A percentile compares a stretch with the other conserved stretches of the same genome.
phyloP scores from a whole-genome alignment of 306 rosid genomes.

The Fagus sylvatica region DNA sequence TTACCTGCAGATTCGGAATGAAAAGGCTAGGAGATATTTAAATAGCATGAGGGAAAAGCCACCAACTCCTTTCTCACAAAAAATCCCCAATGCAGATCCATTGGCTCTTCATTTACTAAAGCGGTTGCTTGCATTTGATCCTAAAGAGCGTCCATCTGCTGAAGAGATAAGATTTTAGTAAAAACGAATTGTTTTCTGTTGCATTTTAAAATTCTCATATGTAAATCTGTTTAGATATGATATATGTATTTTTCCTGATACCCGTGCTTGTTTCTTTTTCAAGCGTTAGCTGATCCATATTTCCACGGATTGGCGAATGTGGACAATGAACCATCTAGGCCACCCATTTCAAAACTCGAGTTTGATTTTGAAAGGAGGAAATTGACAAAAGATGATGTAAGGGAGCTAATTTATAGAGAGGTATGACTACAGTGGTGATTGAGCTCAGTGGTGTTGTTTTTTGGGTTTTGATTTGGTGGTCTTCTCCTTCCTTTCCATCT shows the following conservation, averaged over 20 bases:
- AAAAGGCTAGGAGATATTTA: slow-evolving; percentile 62
- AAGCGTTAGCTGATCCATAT: slow-evolving; percentile 70
- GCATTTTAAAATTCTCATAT: background rate
- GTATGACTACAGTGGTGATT: slow-evolving; percentile 25
- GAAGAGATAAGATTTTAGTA: slow-evolving; percentile 47
- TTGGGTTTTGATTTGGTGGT: slow-evolving; percentile 10
- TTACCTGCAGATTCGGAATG: slow-evolving; percentile 60
- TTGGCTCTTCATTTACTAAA: slow-evolving; percentile 58
- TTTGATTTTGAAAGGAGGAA: slow-evolving; percentile 65
- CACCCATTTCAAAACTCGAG: slow-evolving; percentile 61
- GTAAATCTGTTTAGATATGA: background rate
- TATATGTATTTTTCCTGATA: slow-evolving; percentile 12
- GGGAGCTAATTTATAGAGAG: slow-evolving; percentile 72
- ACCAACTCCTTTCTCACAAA: slow-evolving; percentile 50
- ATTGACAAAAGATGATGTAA: slow-evolving; percentile 50
- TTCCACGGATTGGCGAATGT: slow-evolving; percentile 52
- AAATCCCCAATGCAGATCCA: slow-evolving; percentile 57
- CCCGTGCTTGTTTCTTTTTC: slow-evolving; percentile 16
- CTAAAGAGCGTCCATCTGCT: slow-evolving; percentile 61
- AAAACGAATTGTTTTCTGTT: background rate
- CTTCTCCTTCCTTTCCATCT: slow-evolving; percentile 1
- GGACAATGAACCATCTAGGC: slow-evolving; percentile 50
- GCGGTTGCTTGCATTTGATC: slow-evolving; percentile 66
- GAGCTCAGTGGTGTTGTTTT: slow-evolving; percentile 1
- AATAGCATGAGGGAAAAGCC: slow-evolving; percentile 47